These are phyloP conservation scores for Cyclotella distinguenda DNA, from an alignment of 108 stramenopile genomes.

Conservation along the genomic window DNA sequence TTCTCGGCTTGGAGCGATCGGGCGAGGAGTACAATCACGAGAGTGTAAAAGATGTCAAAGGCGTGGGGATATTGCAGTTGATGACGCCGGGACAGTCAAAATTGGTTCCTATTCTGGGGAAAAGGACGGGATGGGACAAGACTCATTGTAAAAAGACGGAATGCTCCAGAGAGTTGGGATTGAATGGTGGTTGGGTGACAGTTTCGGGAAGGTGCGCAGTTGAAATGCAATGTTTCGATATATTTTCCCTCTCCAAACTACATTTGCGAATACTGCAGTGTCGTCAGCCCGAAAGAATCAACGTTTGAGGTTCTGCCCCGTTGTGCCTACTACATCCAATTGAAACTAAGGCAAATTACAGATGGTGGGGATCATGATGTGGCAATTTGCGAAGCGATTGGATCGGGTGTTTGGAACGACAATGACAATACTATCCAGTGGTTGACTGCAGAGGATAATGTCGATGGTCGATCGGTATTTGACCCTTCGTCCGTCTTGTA, in stretches of 20 bases:
- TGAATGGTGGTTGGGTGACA: slow-evolving; percentile 44
- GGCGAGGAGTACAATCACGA: slow-evolving; percentile 33
- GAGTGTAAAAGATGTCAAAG: slow-evolving; percentile 1
- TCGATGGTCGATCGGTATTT: slow-evolving; percentile 12
- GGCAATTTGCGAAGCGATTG: slow-evolving; percentile 52
- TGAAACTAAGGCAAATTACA: slow-evolving; percentile 37
- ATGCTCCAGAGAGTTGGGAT: slow-evolving; percentile 24
- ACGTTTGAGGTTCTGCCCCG: slow-evolving; percentile 54
- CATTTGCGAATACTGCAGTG: neutral
- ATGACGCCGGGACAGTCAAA: slow-evolving; percentile 40
- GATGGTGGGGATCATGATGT: slow-evolving; percentile 72
- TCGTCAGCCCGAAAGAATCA: neutral
- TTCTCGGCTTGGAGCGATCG: slow-evolving; percentile 30
- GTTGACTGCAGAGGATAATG: slow-evolving; percentile 22
- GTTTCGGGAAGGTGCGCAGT: slow-evolving; percentile 13
- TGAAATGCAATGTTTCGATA: neutral
- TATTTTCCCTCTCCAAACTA: neutral
- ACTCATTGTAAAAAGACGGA: slow-evolving; percentile 34
- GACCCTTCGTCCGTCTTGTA: slow-evolving; percentile 59
- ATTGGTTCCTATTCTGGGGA: slow-evolving; percentile 57
- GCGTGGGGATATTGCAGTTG: slow-evolving; percentile 57
- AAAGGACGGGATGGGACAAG: slow-evolving; percentile 50
- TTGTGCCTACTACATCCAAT: slow-evolving; percentile 54
- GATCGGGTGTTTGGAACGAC: slow-evolving; percentile 53
- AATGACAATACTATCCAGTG: slow-evolving; percentile 20